phyloP scores from a whole-genome alignment of 495 filamentous ascomycete species.

The Trichoderma orchidacearum region DNA sequence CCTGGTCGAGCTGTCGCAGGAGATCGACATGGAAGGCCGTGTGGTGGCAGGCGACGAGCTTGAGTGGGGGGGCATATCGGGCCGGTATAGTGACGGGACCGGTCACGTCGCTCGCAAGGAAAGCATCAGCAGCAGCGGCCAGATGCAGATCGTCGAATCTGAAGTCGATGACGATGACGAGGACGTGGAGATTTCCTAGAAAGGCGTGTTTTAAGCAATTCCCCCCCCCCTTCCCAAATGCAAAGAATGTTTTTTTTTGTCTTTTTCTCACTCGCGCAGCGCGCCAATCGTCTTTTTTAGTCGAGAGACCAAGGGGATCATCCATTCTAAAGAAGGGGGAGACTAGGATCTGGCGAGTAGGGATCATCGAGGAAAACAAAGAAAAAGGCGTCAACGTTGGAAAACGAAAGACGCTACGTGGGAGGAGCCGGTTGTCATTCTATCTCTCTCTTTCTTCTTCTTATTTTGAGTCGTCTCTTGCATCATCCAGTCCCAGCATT shows the following conservation, averaged over 20 bases:
- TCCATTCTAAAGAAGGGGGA: too few relatives aligned
- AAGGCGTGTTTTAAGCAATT: slow-evolving; percentile 6
- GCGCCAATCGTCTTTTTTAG: neutral
- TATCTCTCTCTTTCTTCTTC: neutral
- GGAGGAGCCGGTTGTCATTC: neutral
- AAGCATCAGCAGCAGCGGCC: slow-evolving; percentile 40
- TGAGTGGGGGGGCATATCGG: slow-evolving; percentile 60
- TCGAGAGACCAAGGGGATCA: too few relatives aligned
- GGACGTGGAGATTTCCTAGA: neutral
- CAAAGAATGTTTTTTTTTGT: neutral
- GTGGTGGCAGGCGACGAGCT: slow-evolving; percentile 75
- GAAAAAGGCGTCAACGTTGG: too few relatives aligned
- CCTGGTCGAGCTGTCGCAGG: slow-evolving; percentile 81
- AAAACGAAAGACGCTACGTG: too few relatives aligned
- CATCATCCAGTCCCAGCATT: neutral
- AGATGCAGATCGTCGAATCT: slow-evolving; percentile 41
- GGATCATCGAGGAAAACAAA: too few relatives aligned
- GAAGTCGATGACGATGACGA: slow-evolving; percentile 61
- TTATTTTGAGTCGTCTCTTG: neutral
- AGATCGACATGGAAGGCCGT: slow-evolving; percentile 79
- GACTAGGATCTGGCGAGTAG: neutral
- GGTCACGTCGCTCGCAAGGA: slow-evolving; percentile 37
- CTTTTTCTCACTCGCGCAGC: neutral
- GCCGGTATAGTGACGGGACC: slow-evolving; percentile 41
- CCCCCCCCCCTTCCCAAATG: too few relatives aligned